Conservation (phyloP, 805 yeast species). For the Starmerella vitae region DNA sequence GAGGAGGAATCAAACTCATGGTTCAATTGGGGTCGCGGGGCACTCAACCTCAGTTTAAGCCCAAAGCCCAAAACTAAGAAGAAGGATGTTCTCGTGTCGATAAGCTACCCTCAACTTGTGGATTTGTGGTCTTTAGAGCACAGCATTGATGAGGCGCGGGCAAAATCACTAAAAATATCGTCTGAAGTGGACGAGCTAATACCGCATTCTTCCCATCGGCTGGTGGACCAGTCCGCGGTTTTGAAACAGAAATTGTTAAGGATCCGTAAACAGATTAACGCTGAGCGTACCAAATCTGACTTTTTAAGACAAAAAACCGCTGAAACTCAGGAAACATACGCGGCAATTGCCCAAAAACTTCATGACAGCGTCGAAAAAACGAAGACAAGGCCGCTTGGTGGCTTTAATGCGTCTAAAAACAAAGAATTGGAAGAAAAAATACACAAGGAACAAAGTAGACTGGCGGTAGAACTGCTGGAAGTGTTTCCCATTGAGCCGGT, state of each 20-base stretch:
- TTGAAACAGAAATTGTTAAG: conserved; percentile 8
- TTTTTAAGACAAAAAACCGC: background rate
- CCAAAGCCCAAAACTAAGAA: background rate
- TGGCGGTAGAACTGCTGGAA: conserved; percentile 22
- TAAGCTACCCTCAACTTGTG: conserved; percentile 23
- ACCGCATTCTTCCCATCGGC: conserved; percentile 3
- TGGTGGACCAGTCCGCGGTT: conserved; percentile 7
- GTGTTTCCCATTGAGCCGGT: conserved; percentile 27
- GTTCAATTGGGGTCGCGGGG: conserved; percentile 7
- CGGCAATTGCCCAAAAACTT: background rate
- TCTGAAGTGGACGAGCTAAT: conserved; percentile 16
- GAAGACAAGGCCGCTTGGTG: background rate
- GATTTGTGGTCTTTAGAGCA: conserved; percentile 24
- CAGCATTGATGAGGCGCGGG: conserved; percentile 23
- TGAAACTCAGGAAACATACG: background rate
- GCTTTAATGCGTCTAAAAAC: background rate
- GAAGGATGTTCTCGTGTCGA: conserved; percentile 3
- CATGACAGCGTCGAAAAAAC: background rate
- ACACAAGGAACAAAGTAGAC: conserved; percentile 20
- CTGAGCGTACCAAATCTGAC: background rate
- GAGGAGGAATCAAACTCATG: background rate
- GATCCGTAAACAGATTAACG: background rate
- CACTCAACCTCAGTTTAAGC: background rate
- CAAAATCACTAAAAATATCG: conserved; percentile 14
- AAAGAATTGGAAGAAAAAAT: conserved; percentile 1